These are phyloP conservation scores for Phytophthora pseudosyringae DNA, from an alignment of 352 stramenopile species.

Conservation along the genomic window DNA sequence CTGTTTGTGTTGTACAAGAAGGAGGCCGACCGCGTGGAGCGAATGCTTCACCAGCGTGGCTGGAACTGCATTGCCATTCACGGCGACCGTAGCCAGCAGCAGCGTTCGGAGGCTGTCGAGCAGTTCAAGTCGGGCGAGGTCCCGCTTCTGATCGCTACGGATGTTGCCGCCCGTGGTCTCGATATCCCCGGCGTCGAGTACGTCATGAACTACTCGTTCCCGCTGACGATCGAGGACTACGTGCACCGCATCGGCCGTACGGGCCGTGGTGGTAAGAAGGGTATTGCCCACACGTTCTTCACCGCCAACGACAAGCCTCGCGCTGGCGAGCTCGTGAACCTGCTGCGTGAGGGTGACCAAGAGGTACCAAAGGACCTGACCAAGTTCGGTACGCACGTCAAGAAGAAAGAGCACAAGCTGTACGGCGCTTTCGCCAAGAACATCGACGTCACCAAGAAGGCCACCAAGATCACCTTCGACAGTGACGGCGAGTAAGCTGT, in stretches of 20 bases:
- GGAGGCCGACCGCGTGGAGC: conserved; percentile 96
- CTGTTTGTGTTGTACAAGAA: conserved; percentile 99
- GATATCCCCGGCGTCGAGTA: conserved; percentile 98
- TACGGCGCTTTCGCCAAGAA: conserved; percentile 97
- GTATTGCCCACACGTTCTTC: conserved; percentile 98
- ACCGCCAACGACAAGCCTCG: conserved; percentile 97
- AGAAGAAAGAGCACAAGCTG: conserved; percentile 99
- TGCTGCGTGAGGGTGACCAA: conserved; percentile 95
- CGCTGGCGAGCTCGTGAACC: conserved; percentile 96
- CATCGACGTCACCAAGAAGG: conserved; percentile 95
- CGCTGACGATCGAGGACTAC: conserved; percentile 98
- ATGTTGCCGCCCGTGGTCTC: conserved; percentile 96
- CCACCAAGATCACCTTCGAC: conserved; percentile 98
- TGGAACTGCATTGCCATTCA: conserved; percentile 96
- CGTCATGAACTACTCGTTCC: conserved; percentile 98
- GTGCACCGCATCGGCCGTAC: conserved; percentile 96
- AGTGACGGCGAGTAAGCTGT: conserved; percentile 66
- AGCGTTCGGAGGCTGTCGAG: conserved; percentile 91
- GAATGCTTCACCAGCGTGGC: conserved; percentile 91
- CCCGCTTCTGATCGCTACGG: conserved; percentile 96
- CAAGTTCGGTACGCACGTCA: conserved; percentile 99
- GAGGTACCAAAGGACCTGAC: conserved; percentile 93
- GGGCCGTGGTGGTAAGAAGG: conserved; percentile 94
- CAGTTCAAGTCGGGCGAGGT: conserved; percentile 96
- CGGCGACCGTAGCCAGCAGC: conserved; percentile 95